These are phyloP conservation scores for Spatholobus suberectus DNA, from an alignment of 306 rosid genomes.

Conservation along the genomic window DNA sequence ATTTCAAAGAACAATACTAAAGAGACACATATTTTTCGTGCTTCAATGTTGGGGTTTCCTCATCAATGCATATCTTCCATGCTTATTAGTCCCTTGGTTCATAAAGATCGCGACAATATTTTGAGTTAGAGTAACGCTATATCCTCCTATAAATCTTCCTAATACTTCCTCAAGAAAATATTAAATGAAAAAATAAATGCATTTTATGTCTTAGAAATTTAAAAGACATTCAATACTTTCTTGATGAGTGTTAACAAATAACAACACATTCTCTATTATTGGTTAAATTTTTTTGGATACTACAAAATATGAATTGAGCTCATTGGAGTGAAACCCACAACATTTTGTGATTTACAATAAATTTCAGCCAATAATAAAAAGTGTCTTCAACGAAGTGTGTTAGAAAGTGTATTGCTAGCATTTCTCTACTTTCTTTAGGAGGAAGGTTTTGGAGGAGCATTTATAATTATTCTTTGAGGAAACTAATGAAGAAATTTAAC, in stretches of 20 bases:
- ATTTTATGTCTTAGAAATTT: background rate
- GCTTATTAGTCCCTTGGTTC: slow-evolving; percentile 1
- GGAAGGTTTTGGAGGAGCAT: background rate
- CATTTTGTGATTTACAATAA: background rate
- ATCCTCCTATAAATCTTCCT: background rate
- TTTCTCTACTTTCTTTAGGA: background rate
- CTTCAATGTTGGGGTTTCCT: slow-evolving; percentile 10
- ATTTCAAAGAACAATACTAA: slow-evolving; percentile 21
- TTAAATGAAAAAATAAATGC: background rate
- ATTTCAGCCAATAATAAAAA: background rate
- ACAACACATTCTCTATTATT: background rate
- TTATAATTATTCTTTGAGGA: background rate
- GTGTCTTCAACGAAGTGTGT: too few relatives aligned
- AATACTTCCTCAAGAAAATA: background rate
- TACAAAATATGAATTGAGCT: background rate
- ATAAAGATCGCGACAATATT: slow-evolving; percentile 18
- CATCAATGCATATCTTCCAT: background rate
- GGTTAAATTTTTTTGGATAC: background rate
- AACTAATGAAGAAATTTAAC: slow-evolving; percentile 1
- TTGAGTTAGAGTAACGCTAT: background rate
- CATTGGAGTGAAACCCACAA: background rate
- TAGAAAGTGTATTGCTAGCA: background rate
- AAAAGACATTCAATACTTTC: background rate
- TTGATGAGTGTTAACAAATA: background rate
- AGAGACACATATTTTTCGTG: slow-evolving; percentile 2